Base-by-base conservation (phyloP, 805 yeast species). In the Suhomyces canberraensis region DNA sequence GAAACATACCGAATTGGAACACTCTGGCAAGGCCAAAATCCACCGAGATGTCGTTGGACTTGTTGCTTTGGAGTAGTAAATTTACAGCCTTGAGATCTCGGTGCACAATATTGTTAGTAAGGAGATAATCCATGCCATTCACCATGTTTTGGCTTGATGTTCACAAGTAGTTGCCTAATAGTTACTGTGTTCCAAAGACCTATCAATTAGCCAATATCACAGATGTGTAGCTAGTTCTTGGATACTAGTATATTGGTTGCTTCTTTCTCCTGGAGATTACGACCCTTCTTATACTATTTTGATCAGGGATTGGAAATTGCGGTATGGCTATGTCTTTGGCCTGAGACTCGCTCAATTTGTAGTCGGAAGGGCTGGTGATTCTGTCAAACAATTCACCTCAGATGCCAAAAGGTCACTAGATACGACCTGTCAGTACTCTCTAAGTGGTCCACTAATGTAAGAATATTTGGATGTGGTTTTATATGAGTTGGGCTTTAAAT, bases 11-110 rank as follows among this genome's bases (percentile, higher is more conserved):
- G 4, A 9, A 14, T 29, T 43, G 35, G 5, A 74, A 56, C 25
- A 73, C 66, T 8, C 76, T 59, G 11, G 88, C 82, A 19, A 81
- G 60, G 2, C 90, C 89, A 54, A 82, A 82, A 51, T 78, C 81
- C 29, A 79, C 62, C 38, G 74, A 56, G 38, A 76, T 56, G 13
- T 27, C 27, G 33, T 59, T 60, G 25, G 68, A 61, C 31, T 60
- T 44, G 7, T 61, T 40, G 17, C 53, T 38, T 35, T 59, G 50
- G 52, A 81, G 79, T 31, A 82, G 61, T 25, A 82, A 61, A 47
- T 82, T 82, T 47, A 83, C 90, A 0, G 89, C 85, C 52, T 82
- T 82, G 40, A 82, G 56, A 48, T 82, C 90, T 31, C 90, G 69
- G 51, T 83, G 90, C 5, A 80, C 81, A 25, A 82, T 72, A 19